A percentile compares a stretch with the other conserved stretches of the same genome.
These are phyloP conservation scores for Pythium dissotocum DNA, from an alignment of 352 stramenopile genomes.

Conservation along the genomic window DNA sequence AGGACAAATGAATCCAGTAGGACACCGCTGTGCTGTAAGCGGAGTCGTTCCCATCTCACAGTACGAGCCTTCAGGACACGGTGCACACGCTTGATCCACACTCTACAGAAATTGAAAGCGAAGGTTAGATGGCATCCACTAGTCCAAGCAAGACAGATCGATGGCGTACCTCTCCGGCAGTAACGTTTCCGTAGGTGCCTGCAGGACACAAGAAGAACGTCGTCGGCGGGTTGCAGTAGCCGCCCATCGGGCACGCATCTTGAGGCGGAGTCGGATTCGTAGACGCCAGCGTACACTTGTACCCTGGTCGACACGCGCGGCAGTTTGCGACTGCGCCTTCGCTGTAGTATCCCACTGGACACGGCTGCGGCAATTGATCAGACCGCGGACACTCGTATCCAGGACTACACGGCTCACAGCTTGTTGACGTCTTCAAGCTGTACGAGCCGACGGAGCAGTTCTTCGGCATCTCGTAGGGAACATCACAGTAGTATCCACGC, in stretches of 20 bases:
- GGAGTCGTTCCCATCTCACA: constrained; percentile 80
- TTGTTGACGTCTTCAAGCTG: constrained; percentile 63
- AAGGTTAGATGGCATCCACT: background rate
- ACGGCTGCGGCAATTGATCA: constrained; percentile 73
- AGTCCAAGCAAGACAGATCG: background rate
- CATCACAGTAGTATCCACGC: constrained; percentile 80
- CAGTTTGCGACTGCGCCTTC: constrained; percentile 72
- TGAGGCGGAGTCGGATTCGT: constrained; percentile 73
- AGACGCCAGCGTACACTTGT: constrained; percentile 81
- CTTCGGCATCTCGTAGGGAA: constrained; percentile 57
- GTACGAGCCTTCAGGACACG: constrained; percentile 73
- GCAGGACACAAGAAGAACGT: constrained; percentile 86
- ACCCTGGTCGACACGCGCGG: constrained; percentile 60
- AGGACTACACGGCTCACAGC: constrained; percentile 66
- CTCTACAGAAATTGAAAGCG: constrained; percentile 37
- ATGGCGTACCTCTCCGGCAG: constrained; percentile 59
- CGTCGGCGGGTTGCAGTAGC: constrained; percentile 86
- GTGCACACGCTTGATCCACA: constrained; percentile 71
- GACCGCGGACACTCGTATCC: constrained; percentile 85
- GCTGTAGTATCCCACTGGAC: constrained; percentile 88
- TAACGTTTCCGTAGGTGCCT: constrained; percentile 86
- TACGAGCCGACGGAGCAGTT: constrained; percentile 82
- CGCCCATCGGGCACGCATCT: constrained; percentile 87
- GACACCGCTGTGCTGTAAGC: constrained; percentile 63
- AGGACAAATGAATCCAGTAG: constrained; percentile 69